Conservation (phyloP, 2,329 filamentous ascomycete species). For the Exophiala sideris region DNA sequence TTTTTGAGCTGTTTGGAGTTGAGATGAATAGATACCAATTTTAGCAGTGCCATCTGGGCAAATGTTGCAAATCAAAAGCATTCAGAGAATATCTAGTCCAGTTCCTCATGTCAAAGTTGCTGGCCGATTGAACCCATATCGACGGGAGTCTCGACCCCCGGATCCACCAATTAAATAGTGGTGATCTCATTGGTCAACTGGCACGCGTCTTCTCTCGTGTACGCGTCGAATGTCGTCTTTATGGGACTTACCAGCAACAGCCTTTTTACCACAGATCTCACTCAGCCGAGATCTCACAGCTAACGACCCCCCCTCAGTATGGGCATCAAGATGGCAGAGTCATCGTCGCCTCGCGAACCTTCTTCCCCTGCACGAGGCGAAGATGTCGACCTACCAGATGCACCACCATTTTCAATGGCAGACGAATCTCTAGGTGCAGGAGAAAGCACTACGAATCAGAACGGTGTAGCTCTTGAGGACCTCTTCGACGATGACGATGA, state of each 20-base stretch:
- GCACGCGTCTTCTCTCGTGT: too few relatives aligned
- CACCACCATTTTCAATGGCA: slow-evolving; percentile 12
- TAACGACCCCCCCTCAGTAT: neutral
- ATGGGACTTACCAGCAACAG: too few relatives aligned
- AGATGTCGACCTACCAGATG: slow-evolving; percentile 27
- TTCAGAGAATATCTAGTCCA: neutral
- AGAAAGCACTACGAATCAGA: slow-evolving; percentile 8
- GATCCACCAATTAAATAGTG: too few relatives aligned
- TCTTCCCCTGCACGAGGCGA: slow-evolving; percentile 12
- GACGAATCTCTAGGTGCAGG: slow-evolving; percentile 13
- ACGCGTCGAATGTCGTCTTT: too few relatives aligned
- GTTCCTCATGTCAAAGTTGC: neutral
- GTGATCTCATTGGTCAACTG: too few relatives aligned
- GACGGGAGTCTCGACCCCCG: too few relatives aligned
- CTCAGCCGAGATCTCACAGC: neutral
- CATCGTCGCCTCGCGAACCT: slow-evolving; percentile 18
- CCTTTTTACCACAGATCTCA: too few relatives aligned
- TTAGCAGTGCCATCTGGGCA: neutral
- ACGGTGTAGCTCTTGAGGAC: slow-evolving; percentile 51
- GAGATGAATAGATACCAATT: neutral
- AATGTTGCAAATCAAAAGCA: slow-evolving; percentile 7
- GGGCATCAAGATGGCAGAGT: slow-evolving; percentile 32
- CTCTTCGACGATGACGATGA: slow-evolving; percentile 49
- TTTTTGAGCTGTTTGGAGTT: neutral
- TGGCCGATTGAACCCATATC: too few relatives aligned